Conservation (phyloP, 202 grass and related monocot genomes). For the Schoenoplectus triqueter region DNA sequence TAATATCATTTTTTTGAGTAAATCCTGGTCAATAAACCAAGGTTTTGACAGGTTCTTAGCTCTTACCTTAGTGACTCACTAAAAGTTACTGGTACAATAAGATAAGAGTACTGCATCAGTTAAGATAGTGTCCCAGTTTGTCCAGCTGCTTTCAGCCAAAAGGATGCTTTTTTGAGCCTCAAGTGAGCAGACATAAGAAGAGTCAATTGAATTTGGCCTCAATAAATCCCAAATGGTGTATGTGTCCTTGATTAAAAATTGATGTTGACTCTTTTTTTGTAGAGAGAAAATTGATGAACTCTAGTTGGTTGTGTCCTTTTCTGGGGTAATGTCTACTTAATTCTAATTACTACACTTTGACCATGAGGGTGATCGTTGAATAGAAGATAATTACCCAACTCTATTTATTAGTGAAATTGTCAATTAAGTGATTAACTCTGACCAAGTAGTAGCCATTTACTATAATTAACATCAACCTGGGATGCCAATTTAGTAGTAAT, state of each 20-base stretch:
- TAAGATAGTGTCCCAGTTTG: too few species aligned
- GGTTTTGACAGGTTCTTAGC: background rate
- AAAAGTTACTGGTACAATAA: background rate
- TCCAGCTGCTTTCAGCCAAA: too few species aligned
- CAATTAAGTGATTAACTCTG: background rate
- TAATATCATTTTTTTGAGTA: slow-evolving; percentile 46
- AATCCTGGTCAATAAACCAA: slow-evolving; percentile 6
- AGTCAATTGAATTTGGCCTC: background rate
- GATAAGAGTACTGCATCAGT: background rate
- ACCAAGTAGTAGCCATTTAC: background rate
- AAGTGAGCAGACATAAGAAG: background rate
- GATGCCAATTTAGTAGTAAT: background rate
- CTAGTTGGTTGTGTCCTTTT: background rate
- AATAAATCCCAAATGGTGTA: background rate
- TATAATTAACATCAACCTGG: slow-evolving; percentile 10
- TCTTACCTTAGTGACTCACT: background rate
- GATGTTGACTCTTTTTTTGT: background rate
- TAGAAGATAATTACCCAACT: background rate
- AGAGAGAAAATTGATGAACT: background rate
- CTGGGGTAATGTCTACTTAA: background rate
- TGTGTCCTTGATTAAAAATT: slow-evolving; percentile 13
- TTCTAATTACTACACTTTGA: slow-evolving; percentile 1
- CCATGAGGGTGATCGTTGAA: background rate
- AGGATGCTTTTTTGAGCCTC: too few species aligned
- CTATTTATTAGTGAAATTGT: slow-evolving; percentile 14